Evolutionary conservation across 176 grass and related monocot genomes (phyloP).

Genomic region (Musa troglodytarum): DNA sequence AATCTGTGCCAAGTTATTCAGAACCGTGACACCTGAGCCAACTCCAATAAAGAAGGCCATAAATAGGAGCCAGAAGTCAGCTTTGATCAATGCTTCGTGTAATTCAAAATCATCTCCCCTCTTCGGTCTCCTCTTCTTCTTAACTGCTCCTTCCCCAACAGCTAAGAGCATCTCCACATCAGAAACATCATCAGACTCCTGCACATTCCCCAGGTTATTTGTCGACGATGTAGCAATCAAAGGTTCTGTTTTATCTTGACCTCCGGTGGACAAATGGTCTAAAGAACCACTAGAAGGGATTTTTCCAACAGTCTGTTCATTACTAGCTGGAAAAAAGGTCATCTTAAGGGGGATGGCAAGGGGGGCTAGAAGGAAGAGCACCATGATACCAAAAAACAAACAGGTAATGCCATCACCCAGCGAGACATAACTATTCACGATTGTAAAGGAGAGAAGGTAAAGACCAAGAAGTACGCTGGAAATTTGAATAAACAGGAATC

Average conservation of each 20-base stretch:
- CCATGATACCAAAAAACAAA: conserved; percentile 73
- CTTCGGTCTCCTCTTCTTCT: conserved; percentile 71
- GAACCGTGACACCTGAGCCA: conserved; percentile 78
- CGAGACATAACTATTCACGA: conserved; percentile 49
- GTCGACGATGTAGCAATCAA: conserved; percentile 24
- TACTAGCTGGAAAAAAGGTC: conserved; percentile 69
- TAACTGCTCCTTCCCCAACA: conserved; percentile 86
- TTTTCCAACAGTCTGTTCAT: conserved; percentile 25
- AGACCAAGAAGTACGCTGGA: conserved; percentile 63
- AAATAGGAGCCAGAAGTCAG: conserved; percentile 88
- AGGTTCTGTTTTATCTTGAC: conserved; percentile 50
- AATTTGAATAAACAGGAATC: conserved; percentile 80
- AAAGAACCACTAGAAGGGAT: conserved; percentile 25
- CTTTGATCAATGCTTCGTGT: conserved; percentile 71
- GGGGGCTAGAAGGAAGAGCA: conserved; percentile 73
- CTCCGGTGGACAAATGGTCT: conserved; percentile 33
- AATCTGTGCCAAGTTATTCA: conserved; percentile 89
- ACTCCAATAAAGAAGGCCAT: conserved; percentile 75
- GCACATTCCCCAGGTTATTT: conserved; percentile 20
- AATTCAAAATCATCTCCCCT: conserved; percentile 98
- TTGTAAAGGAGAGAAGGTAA: conserved; percentile 64
- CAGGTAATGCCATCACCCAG: conserved; percentile 40
- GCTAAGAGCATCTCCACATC: conserved; percentile 88
- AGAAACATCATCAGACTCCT: conserved; percentile 48
- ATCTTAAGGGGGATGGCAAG: conserved; percentile 88